Percentiles rank a stretch among this genome's conserved stretches.
Evolutionary conservation across 768 basidiomycete species (phyloP).

Genomic region (Russula sp.): DNA sequence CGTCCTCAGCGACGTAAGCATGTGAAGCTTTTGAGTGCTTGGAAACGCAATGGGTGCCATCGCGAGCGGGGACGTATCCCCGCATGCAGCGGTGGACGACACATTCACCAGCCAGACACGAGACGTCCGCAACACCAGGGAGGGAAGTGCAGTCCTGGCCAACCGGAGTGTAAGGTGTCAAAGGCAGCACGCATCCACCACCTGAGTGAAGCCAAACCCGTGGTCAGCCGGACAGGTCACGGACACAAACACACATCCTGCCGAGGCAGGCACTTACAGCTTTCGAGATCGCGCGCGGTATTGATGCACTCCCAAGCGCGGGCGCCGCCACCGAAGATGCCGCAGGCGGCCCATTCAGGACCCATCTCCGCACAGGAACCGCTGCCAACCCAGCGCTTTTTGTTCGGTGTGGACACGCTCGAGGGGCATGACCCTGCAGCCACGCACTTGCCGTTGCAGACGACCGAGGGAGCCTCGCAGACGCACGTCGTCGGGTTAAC

Average conservation of each 20-base stretch:
- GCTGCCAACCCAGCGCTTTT: conserved; percentile 33
- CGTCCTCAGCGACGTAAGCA: not conserved
- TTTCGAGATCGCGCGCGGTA: conserved; percentile 43
- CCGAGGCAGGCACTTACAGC: conserved; percentile 37
- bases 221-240: too few species aligned
- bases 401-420: conserved; percentile 19
- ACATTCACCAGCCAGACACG: conserved; percentile 42
- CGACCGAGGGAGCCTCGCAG: conserved; percentile 37
- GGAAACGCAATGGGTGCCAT: conserved; percentile 23
- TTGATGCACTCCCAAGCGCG: conserved; percentile 47
- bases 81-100: conserved; percentile 41
- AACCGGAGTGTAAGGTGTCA: conserved; percentile 29
- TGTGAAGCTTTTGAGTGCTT: not conserved
- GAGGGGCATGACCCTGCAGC: conserved; percentile 28
- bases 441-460: conserved; percentile 47
- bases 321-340: conserved; percentile 35
- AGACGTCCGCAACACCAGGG: conserved; percentile 43
- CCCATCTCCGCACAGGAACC: conserved; percentile 12
- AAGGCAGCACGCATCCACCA: conserved; percentile 41
- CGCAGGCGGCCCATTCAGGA: conserved; percentile 38
- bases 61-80: conserved; percentile 32
- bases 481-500: conserved; percentile 36
- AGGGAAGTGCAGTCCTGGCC: conserved; percentile 48
- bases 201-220: conserved; percentile 29
- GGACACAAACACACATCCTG: not conserved